Conservation (phyloP, 192 early-diverging fungal species). For the Linnemannia zychae region DNA sequence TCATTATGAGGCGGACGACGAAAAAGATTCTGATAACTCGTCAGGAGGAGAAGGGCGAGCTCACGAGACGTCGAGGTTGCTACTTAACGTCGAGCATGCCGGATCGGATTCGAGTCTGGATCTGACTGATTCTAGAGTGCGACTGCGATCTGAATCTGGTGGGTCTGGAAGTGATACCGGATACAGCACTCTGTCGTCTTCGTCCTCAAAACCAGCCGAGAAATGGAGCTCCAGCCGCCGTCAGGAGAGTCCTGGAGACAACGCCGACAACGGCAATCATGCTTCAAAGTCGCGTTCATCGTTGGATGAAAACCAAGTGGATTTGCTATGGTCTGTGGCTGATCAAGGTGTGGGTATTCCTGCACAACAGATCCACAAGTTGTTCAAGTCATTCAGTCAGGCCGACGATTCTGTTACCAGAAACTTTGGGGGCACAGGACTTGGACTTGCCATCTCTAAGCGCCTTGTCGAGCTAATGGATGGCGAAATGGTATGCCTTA, state of each 20-base stretch:
- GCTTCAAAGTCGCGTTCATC: neutral
- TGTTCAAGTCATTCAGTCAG: slow-evolving; percentile 57
- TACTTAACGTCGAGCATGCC: slow-evolving; percentile 14
- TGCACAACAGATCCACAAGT: slow-evolving; percentile 21
- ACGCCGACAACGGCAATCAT: neutral
- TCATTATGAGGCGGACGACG: slow-evolving; percentile 21
- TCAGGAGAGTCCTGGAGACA: neutral
- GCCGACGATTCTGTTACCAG: slow-evolving; percentile 54
- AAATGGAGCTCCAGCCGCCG: neutral
- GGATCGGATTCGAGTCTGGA: slow-evolving; percentile 6
- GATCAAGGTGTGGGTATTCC: slow-evolving; percentile 52
- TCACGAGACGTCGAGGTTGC: slow-evolving; percentile 20
- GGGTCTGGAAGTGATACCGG: slow-evolving; percentile 6
- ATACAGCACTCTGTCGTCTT: neutral
- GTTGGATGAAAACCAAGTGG: neutral
- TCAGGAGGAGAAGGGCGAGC: neutral
- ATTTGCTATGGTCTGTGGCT: slow-evolving; percentile 31
- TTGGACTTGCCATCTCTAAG: slow-evolving; percentile 47
- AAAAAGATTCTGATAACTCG: neutral
- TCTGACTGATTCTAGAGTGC: neutral
- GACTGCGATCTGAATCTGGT: neutral
- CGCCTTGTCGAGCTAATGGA: slow-evolving; percentile 45
- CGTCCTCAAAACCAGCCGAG: neutral
- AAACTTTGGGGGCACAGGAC: slow-evolving; percentile 55
- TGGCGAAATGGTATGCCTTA: slow-evolving; percentile 26